These are phyloP conservation scores for Limnanthes douglasii DNA, from an alignment of 345 rosid species.

Conservation along the genomic window DNA sequence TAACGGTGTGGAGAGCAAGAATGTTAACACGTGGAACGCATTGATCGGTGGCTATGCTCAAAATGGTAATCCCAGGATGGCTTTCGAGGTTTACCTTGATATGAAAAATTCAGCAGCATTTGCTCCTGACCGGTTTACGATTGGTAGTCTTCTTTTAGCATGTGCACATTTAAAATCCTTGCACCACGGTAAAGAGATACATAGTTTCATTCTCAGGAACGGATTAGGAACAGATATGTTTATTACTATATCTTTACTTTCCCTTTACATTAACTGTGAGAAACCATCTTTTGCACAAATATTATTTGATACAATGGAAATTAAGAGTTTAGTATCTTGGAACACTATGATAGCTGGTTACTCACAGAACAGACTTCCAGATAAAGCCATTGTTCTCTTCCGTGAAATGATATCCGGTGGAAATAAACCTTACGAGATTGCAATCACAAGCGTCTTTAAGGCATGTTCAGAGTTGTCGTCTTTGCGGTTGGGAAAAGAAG, in stretches of 20 bases:
- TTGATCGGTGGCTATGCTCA: slow-evolving; percentile 37
- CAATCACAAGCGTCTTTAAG: slow-evolving; percentile 23
- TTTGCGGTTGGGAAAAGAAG: slow-evolving; percentile 40
- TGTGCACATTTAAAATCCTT: slow-evolving; percentile 29
- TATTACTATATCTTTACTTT: slow-evolving; percentile 29
- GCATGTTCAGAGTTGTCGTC: slow-evolving; percentile 48
- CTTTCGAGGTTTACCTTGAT: slow-evolving; percentile 22
- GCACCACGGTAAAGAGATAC: slow-evolving; percentile 28
- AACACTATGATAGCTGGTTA: slow-evolving; percentile 40
- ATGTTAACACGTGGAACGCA: slow-evolving; percentile 61
- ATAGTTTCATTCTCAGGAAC: slow-evolving; percentile 33
- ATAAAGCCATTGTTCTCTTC: slow-evolving; percentile 30
- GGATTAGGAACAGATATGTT: slow-evolving; percentile 28
- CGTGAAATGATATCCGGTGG: slow-evolving; percentile 26
- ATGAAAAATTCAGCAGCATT: slow-evolving; percentile 26
- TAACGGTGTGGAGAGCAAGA: slow-evolving; percentile 20
- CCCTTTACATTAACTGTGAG: slow-evolving; percentile 36
- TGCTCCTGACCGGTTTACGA: slow-evolving; percentile 34
- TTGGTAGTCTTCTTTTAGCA: slow-evolving; percentile 43
- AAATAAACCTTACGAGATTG: slow-evolving; percentile 24
- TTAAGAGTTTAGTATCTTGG: slow-evolving; percentile 43
- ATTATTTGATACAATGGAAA: slow-evolving; percentile 30
- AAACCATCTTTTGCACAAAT: slow-evolving; percentile 22
- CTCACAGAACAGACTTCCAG: slow-evolving; percentile 35
- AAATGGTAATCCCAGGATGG: slow-evolving; percentile 30